Conservation (phyloP, 495 filamentous ascomycete genomes). For the Penicillium salamii region DNA sequence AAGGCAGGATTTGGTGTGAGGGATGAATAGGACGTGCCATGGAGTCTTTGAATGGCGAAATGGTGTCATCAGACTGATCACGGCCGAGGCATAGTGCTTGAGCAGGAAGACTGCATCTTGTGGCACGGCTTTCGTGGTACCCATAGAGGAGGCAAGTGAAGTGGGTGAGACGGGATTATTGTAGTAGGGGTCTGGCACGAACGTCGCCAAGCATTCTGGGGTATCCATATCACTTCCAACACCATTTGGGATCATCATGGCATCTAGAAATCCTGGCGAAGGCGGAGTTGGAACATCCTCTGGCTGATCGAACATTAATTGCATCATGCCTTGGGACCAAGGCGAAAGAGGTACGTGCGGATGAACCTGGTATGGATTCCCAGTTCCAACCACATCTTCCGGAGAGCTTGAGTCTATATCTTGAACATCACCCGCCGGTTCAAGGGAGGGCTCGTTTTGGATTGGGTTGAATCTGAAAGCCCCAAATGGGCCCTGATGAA, state of each 20-base stretch:
- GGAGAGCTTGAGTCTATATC: constrained; percentile 3
- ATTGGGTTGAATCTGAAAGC: constrained; percentile 11
- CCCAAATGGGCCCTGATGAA: constrained; percentile 16
- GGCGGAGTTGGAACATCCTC: constrained; percentile 1
- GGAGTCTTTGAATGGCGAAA: constrained; percentile 22
- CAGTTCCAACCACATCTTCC: background rate
- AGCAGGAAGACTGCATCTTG: constrained; percentile 23
- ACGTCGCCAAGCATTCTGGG: background rate
- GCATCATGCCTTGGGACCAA: constrained; percentile 13
- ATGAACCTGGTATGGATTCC: background rate
- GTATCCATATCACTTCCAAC: background rate
- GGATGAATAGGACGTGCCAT: constrained; percentile 23
- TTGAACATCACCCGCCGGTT: background rate
- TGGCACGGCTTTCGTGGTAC: constrained; percentile 6
- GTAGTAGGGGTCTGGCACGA: constrained; percentile 1
- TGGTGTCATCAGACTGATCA: constrained; percentile 21
- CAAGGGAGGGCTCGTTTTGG: background rate
- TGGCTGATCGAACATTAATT: constrained; percentile 11
- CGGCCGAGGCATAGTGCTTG: constrained; percentile 18
- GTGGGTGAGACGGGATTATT: constrained; percentile 1
- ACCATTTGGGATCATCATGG: constrained; percentile 2
- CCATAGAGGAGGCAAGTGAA: constrained; percentile 1
- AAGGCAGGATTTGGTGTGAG: constrained; percentile 21
- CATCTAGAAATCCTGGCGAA: constrained; percentile 7
- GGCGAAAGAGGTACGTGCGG: background rate